These are phyloP conservation scores for Diplodia mutila DNA, from an alignment of 2,329 filamentous ascomycete species.

Conservation along the genomic window DNA sequence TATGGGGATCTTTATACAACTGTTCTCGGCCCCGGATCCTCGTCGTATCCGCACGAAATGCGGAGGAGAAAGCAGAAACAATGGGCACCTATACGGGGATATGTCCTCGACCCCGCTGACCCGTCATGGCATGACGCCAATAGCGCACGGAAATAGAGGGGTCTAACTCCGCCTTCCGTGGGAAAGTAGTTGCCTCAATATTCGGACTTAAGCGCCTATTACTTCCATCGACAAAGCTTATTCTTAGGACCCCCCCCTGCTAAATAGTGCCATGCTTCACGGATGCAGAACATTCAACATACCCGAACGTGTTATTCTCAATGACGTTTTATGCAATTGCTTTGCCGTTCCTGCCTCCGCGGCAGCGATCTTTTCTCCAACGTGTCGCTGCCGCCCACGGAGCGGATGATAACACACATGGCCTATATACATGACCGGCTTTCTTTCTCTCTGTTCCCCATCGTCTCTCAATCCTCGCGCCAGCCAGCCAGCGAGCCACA, in stretches of 20 bases:
- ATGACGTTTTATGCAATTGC: not conserved
- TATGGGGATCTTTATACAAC: not conserved
- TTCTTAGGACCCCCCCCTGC: too few species aligned
- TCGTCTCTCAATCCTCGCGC: not conserved
- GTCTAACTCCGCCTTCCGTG: too few species aligned
- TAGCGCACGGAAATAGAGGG: too few species aligned
- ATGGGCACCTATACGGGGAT: too few species aligned
- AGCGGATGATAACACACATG: not conserved
- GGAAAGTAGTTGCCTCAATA: not conserved
- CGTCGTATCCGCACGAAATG: not conserved
- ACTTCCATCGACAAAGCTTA: not conserved
- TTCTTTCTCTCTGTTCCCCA: not conserved
- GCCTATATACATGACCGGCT: not conserved
- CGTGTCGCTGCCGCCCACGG: not conserved
- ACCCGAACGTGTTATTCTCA: not conserved
- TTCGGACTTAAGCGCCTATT: not conserved
- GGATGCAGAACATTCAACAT: not conserved
- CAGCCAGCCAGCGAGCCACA: not conserved
- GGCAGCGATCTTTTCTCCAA: not conserved
- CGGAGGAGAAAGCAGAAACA: not conserved
- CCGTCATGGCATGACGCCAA: too few species aligned
- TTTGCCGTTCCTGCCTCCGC: constrained; percentile 7
- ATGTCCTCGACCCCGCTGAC: too few species aligned
- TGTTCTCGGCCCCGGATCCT: not conserved
- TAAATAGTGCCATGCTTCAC: not conserved